A percentile compares a stretch with the other conserved stretches of the same genome.
These are phyloP conservation scores for Phytophthora vignae DNA, from an alignment of 352 stramenopile genomes.

Conservation along the genomic window DNA sequence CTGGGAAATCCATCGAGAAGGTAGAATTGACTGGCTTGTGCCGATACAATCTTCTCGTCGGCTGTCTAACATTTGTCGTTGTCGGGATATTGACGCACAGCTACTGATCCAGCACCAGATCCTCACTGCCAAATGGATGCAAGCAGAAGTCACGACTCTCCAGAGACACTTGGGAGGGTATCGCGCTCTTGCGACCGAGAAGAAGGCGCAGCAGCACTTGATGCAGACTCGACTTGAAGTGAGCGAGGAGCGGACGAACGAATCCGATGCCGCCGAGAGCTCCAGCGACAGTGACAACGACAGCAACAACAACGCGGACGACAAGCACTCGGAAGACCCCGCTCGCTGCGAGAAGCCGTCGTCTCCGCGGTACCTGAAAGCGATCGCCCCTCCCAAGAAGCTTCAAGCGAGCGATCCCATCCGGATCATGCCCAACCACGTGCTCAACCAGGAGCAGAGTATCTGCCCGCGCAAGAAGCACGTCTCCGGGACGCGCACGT, in stretches of 20 bases:
- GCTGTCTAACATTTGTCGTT: conserved; percentile 8
- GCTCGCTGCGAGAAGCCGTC: conserved; percentile 26
- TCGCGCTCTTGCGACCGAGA: conserved; percentile 17
- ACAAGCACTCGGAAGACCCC: conserved; percentile 25
- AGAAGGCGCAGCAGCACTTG: conserved; percentile 16
- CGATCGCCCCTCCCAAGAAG: conserved; percentile 17
- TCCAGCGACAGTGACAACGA: conserved; percentile 3
- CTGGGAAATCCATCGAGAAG: conserved; percentile 49
- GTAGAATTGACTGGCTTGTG: conserved; percentile 20
- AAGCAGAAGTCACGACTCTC: conserved; percentile 31
- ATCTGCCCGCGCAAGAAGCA: conserved; percentile 69
- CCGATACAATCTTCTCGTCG: neutral
- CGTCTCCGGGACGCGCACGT: conserved; percentile 60
- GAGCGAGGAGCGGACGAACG: conserved; percentile 14
- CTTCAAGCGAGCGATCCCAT: conserved; percentile 20
- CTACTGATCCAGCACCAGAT: conserved; percentile 47
- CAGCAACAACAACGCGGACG: conserved; percentile 35
- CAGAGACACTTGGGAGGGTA: conserved; percentile 31
- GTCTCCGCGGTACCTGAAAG: conserved; percentile 24
- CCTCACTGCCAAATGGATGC: conserved; percentile 36
- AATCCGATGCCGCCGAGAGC: conserved; percentile 15
- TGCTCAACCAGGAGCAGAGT: conserved; percentile 63
- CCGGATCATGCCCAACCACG: conserved; percentile 53
- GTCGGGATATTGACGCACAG: conserved; percentile 21
- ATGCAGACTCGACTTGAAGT: neutral